A percentile compares a stretch with the other conserved stretches of the same genome.
These are phyloP conservation scores for Mortierella sp. DNA, from an alignment of 371 early-diverging fungal genomes.

Conservation along the genomic window DNA sequence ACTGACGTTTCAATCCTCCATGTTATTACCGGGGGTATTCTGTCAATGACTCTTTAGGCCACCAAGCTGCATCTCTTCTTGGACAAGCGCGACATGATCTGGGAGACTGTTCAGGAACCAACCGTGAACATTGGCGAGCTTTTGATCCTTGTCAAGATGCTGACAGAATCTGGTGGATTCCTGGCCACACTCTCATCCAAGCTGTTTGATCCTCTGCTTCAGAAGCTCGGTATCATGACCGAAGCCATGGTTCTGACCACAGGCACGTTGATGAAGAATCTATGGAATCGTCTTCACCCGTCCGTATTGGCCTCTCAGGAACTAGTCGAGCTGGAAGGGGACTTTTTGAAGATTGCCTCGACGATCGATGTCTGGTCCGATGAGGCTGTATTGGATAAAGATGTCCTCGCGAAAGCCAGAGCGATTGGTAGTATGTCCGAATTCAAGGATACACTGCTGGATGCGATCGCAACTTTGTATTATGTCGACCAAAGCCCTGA, in stretches of 20 bases:
- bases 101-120: slow-evolving; percentile 61
- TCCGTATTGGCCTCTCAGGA: slow-evolving; percentile 63
- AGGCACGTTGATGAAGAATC: slow-evolving; percentile 67
- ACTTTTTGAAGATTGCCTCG: slow-evolving; percentile 51
- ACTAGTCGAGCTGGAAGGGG: slow-evolving; percentile 60
- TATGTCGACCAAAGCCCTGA: slow-evolving; percentile 70
- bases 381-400: slow-evolving; percentile 34
- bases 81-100: slow-evolving; percentile 68
- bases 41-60: slow-evolving; percentile 20
- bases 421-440: slow-evolving; percentile 55
- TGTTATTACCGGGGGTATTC: neutral
- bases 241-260: slow-evolving; percentile 55
- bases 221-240: slow-evolving; percentile 31
- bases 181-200: slow-evolving; percentile 29
- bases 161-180: slow-evolving; percentile 51
- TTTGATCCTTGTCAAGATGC: slow-evolving; percentile 60
- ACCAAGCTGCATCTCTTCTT: slow-evolving; percentile 60
- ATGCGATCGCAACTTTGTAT: slow-evolving; percentile 79
- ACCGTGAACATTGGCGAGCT: slow-evolving; percentile 68
- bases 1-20: too few species aligned
- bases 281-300: slow-evolving; percentile 73
- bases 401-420: slow-evolving; percentile 40
- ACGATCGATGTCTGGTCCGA: slow-evolving; percentile 55
- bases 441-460: slow-evolving; percentile 72
- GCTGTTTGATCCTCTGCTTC: slow-evolving; percentile 40